Conservation (phyloP, 306 rosid genomes). For the Boehmeria nivea region DNA sequence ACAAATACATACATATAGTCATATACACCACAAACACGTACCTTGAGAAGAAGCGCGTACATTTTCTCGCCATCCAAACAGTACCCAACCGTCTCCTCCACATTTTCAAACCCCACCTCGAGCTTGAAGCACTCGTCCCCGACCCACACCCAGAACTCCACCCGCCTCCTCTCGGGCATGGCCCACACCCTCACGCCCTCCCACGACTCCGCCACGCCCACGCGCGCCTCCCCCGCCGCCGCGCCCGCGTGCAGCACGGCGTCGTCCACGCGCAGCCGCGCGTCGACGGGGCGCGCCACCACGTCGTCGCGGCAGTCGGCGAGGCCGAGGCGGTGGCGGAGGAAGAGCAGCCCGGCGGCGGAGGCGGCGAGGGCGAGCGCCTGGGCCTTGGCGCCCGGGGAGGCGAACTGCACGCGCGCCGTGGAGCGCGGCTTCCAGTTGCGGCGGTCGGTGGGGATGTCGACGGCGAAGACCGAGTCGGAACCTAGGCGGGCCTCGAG, state of each 20-base stretch:
- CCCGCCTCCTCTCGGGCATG: conserved; percentile 61
- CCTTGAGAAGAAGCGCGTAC: conserved; percentile 56
- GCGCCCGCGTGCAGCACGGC: conserved; percentile 54
- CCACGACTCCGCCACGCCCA: conserved; percentile 62
- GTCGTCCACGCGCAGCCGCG: conserved; percentile 33
- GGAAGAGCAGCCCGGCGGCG: conserved; percentile 33
- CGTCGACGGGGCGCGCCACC: conserved; percentile 40
- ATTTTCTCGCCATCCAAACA: conserved; percentile 35
- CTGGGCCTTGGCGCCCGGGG: conserved; percentile 35
- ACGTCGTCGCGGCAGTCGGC: conserved; percentile 46
- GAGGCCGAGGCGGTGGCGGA: conserved; percentile 44
- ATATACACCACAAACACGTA: too few species aligned
- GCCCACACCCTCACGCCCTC: conserved; percentile 54
- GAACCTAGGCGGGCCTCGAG: conserved; percentile 45
- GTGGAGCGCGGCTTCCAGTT: conserved; percentile 79
- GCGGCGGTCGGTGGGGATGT: conserved; percentile 51
- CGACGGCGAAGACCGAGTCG: conserved; percentile 68
- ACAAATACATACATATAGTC: too few species aligned
- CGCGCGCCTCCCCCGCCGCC: conserved; percentile 23
- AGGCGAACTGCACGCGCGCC: conserved; percentile 82
- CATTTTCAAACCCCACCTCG: conserved; percentile 62
- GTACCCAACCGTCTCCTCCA: conserved; percentile 52
- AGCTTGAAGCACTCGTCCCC: conserved; percentile 42
- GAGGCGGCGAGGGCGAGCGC: conserved; percentile 28
- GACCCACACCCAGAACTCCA: conserved; percentile 57